Conservation (phyloP, 768 basidiomycete genomes). For the Suillus clintonianus region DNA sequence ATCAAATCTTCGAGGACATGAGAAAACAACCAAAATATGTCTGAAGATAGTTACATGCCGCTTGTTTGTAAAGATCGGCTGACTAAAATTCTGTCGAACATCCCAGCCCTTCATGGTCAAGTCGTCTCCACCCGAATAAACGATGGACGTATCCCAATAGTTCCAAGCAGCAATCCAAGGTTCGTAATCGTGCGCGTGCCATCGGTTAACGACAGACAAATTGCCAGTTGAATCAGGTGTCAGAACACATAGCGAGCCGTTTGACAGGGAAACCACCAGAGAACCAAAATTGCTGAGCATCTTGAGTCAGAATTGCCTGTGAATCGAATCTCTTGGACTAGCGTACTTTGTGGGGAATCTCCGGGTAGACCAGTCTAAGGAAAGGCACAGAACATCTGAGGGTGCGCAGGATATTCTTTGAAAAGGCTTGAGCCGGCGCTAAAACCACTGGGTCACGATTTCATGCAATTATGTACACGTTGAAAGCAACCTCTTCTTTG, state of each 20-base stretch:
- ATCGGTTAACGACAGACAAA: slow-evolving; percentile 53
- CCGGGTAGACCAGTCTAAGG: slow-evolving; percentile 90
- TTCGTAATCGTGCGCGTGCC: slow-evolving; percentile 92
- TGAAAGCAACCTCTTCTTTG: slow-evolving; percentile 41
- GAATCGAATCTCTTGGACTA: slow-evolving; percentile 36
- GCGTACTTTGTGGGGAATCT: slow-evolving; percentile 49
- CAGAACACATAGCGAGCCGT: slow-evolving; percentile 71
- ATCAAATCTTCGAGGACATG: slow-evolving; percentile 64
- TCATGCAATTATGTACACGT: neutral
- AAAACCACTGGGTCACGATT: slow-evolving; percentile 9
- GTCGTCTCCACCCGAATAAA: slow-evolving; percentile 96
- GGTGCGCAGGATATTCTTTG: slow-evolving; percentile 50
- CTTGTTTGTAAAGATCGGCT: slow-evolving; percentile 73
- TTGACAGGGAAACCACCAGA: slow-evolving; percentile 80
- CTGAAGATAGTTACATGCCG: slow-evolving; percentile 40
- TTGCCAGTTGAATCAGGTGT: slow-evolving; percentile 45
- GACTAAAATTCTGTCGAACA: slow-evolving; percentile 58
- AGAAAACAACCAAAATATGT: neutral
- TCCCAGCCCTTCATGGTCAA: slow-evolving; percentile 92
- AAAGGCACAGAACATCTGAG: slow-evolving; percentile 74
- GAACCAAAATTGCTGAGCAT: slow-evolving; percentile 48
- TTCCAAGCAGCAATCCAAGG: slow-evolving; percentile 95
- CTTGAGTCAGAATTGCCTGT: neutral
- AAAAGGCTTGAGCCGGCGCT: slow-evolving; percentile 43
- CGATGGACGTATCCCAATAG: slow-evolving; percentile 74